phyloP scores from a whole-genome alignment of 306 rosid species.

The Mimosa pudica region DNA sequence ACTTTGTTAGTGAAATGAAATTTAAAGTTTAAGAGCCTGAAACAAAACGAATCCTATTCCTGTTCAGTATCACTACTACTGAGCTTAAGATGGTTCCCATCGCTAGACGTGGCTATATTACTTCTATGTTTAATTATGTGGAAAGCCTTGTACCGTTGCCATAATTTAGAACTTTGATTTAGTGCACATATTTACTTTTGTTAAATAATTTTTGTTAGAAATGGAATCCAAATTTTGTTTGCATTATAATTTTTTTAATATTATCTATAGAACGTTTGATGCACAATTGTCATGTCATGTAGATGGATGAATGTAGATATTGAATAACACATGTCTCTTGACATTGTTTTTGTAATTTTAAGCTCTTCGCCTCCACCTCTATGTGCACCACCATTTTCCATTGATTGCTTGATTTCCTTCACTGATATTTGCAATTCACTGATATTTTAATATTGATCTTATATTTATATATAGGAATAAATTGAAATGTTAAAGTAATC shows the following conservation, averaged over 20 bases:
- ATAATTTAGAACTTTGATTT: neutral
- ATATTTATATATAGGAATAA: too few relatives aligned
- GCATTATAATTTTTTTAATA: too few relatives aligned
- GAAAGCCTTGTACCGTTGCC: neutral
- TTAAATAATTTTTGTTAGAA: neutral
- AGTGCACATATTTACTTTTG: neutral
- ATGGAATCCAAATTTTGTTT: neutral
- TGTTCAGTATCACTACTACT: neutral
- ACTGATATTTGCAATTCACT: neutral
- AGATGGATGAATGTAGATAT: neutral
- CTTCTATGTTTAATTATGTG: neutral
- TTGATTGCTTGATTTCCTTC: neutral
- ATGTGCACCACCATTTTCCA: neutral
- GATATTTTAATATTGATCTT: too few relatives aligned
- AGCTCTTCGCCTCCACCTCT: neutral
- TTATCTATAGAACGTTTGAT: neutral
- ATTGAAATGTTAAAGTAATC: too few relatives aligned
- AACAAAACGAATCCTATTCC: neutral
- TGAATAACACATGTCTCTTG: neutral
- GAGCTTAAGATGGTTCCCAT: neutral
- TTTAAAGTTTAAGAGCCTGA: neutral
- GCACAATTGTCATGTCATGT: neutral
- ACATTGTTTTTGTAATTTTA: neutral
- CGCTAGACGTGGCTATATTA: neutral
- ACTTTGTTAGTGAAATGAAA: neutral